Evolutionary conservation across 805 yeast species (phyloP).

Genomic region (Candida berthetii): DNA sequence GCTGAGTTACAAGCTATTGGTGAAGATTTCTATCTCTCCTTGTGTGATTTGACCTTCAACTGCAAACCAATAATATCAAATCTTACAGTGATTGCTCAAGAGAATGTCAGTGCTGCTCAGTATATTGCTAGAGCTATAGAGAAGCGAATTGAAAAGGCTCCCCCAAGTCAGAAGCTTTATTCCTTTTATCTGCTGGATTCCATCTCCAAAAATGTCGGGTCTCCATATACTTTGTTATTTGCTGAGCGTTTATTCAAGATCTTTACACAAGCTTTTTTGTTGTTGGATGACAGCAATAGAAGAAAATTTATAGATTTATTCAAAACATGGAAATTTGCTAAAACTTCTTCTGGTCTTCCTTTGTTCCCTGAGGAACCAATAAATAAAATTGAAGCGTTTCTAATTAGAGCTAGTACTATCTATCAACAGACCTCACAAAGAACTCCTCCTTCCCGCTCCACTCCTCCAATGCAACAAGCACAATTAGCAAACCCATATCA

Average conservation of each 20-base stretch:
- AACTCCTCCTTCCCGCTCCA: constrained; percentile 1
- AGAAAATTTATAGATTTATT: constrained; percentile 69
- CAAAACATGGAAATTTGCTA: constrained; percentile 81
- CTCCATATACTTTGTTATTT: constrained; percentile 80
- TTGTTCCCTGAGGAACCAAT: constrained; percentile 69
- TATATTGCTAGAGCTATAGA: constrained; percentile 74
- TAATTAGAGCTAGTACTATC: constrained; percentile 51
- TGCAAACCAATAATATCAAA: constrained; percentile 86
- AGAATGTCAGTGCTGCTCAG: constrained; percentile 70
- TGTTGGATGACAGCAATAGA: constrained; percentile 72
- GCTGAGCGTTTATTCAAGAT: constrained; percentile 63
- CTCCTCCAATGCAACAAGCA: constrained; percentile 1
- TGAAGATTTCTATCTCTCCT: constrained; percentile 63
- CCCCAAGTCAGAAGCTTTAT: constrained; percentile 80
- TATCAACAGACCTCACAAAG: constrained; percentile 21
- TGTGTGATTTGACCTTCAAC: constrained; percentile 77
- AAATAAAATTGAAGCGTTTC: constrained; percentile 66
- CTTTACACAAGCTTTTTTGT: constrained; percentile 72
- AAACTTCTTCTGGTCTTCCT: constrained; percentile 53
- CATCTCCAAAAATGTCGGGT: constrained; percentile 83
- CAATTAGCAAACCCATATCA: constrained; percentile 7
- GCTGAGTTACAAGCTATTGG: constrained; percentile 20
- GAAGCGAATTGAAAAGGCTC: constrained; percentile 64
- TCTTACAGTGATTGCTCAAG: constrained; percentile 81
- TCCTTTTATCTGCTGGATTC: constrained; percentile 86